Conservation (phyloP, 2,329 filamentous ascomycete species). For the Cladosporium velox region DNA sequence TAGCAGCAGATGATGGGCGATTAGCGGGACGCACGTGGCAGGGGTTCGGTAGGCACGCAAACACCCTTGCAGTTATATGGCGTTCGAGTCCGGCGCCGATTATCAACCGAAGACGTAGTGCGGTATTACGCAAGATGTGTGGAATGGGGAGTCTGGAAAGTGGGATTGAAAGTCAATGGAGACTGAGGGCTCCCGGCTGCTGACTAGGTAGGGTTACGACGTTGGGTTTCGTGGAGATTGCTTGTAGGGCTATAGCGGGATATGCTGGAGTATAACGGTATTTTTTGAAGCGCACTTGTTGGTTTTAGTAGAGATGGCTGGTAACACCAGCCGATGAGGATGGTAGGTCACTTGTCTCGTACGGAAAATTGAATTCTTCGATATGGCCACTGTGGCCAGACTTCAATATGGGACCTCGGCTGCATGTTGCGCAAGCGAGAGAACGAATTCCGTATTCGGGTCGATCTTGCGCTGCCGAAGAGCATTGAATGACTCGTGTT, state of each 20-base stretch:
- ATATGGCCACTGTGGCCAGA: no score
- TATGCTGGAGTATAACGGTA: not conserved
- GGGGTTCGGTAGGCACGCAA: not conserved
- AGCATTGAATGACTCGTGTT: not conserved
- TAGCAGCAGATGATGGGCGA: not conserved
- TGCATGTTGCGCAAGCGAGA: not conserved
- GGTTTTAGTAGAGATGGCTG: not conserved
- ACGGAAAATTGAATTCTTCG: not conserved
- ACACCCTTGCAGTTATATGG: not conserved
- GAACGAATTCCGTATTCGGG: not conserved
- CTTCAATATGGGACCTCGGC: not conserved
- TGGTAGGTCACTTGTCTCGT: not conserved
- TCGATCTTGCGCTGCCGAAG: not conserved
- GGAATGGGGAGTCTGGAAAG: not conserved
- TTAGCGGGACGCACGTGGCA: not conserved
- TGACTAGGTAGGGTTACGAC: not conserved
- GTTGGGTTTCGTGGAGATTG: not conserved
- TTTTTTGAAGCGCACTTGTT: not conserved
- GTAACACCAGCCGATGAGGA: not conserved
- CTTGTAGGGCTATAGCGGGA: not conserved
- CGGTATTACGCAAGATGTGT: not conserved
- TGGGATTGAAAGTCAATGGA: not conserved
- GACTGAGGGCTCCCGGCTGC: not conserved
- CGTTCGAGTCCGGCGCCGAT: not conserved
- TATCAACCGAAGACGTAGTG: not conserved